A percentile compares a stretch with the other conserved stretches of the same genome.
Evolutionary conservation across 768 basidiomycete species (phyloP).

Genomic region (Rhodotorula kratochvilovae): DNA sequence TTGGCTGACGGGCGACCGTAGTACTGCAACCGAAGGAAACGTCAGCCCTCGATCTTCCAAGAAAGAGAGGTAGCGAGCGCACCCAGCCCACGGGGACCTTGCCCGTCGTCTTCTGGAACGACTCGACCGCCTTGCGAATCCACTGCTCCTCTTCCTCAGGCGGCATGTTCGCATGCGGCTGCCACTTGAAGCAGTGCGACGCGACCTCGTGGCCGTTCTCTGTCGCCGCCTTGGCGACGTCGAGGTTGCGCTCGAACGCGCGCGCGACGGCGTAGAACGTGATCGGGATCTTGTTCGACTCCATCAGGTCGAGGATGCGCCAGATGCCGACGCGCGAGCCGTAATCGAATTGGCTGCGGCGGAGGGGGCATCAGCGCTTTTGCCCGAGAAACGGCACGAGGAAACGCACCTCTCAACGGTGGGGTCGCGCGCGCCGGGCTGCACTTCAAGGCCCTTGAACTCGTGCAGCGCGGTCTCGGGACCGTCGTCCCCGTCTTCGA

Average conservation of each 20-base stretch:
- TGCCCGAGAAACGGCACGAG: background rate
- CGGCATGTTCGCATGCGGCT: constrained; percentile 9
- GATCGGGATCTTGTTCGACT: constrained; percentile 43
- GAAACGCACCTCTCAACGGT: background rate
- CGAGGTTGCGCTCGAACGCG: constrained; percentile 43
- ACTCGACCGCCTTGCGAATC: constrained; percentile 42
- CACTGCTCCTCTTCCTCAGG: constrained; percentile 30
- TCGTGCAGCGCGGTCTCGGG: constrained; percentile 18
- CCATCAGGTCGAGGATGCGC: constrained; percentile 43
- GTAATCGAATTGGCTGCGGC: constrained; percentile 42
- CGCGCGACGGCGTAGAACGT: constrained; percentile 46
- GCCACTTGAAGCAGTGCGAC: constrained; percentile 40
- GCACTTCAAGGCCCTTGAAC: constrained; percentile 4
- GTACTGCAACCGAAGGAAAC: constrained; percentile 38
- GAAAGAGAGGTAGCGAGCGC: background rate
- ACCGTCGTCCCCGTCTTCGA: constrained; percentile 29
- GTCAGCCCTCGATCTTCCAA: background rate
- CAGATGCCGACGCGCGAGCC: constrained; percentile 44
- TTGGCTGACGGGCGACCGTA: constrained; percentile 42
- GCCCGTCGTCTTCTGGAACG: constrained; percentile 38
- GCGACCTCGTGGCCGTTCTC: constrained; percentile 40
- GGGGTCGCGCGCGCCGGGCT: constrained; percentile 8
- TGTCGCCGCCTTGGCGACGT: constrained; percentile 32
- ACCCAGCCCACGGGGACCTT: constrained; percentile 36
- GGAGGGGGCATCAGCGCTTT: background rate